A percentile compares a stretch with the other conserved stretches of the same genome.
These are phyloP conservation scores for Phaeotremella fagi DNA, from an alignment of 768 basidiomycete genomes.

Conservation along the genomic window DNA sequence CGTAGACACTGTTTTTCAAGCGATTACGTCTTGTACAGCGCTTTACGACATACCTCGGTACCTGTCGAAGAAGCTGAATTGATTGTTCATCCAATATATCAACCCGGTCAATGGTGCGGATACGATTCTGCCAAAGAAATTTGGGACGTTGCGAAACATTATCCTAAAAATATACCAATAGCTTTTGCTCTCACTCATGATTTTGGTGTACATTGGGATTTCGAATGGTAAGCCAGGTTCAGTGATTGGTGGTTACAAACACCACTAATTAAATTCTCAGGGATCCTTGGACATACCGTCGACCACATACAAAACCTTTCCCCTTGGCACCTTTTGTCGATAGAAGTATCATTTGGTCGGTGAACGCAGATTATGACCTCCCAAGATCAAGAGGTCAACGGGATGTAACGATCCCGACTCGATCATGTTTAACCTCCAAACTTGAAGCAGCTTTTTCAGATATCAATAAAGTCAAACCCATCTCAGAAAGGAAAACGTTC, in stretches of 20 bases:
- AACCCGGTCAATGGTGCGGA: background rate
- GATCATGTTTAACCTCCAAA: constrained; percentile 38
- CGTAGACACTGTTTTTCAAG: constrained; percentile 46
- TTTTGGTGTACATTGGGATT: background rate
- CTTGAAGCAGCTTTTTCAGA: constrained; percentile 38
- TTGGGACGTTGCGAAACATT: constrained; percentile 11
- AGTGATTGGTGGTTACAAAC: constrained; percentile 14
- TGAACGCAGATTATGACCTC: constrained; percentile 47
- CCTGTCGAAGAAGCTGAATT: constrained; percentile 46
- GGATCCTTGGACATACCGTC: no score
- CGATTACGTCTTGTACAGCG: constrained; percentile 43
- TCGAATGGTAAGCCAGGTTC: constrained; percentile 33
- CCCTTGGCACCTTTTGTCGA: constrained; percentile 40
- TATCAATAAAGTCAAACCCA: constrained; percentile 31
- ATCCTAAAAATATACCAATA: background rate
- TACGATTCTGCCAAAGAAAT: background rate
- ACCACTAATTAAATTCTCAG: no score
- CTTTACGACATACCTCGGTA: constrained; percentile 38
- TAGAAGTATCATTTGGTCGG: constrained; percentile 40
- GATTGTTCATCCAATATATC: constrained; percentile 44
- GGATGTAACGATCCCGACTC: constrained; percentile 47
- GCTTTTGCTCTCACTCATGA: background rate
- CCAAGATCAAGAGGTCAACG: constrained; percentile 48
- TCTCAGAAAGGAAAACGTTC: constrained; percentile 31
- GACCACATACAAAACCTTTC: no score